These are phyloP conservation scores for Datisca glomerata DNA, from an alignment of 306 rosid genomes.

Conservation along the genomic window DNA sequence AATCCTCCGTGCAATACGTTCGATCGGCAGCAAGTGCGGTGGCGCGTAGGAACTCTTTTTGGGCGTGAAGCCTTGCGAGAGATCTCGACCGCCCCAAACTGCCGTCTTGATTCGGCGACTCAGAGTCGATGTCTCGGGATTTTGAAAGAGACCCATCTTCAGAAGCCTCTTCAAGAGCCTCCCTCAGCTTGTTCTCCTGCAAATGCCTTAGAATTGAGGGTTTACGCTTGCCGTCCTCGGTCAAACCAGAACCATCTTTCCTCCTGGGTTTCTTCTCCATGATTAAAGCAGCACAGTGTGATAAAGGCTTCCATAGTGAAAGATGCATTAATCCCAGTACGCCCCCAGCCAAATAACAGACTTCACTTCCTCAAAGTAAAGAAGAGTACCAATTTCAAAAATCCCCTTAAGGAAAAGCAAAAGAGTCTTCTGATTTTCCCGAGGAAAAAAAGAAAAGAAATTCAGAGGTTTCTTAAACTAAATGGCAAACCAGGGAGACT, in stretches of 20 bases:
- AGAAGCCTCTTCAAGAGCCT: slow-evolving; percentile 96
- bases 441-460: slow-evolving; percentile 7
- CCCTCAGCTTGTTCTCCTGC: slow-evolving; percentile 86
- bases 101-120: slow-evolving; percentile 51
- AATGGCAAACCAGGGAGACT: slow-evolving; percentile 11
- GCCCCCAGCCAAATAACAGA: neutral
- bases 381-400: slow-evolving; percentile 12
- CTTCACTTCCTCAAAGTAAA: neutral
- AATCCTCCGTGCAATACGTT: slow-evolving; percentile 45
- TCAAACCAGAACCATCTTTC: slow-evolving; percentile 33
- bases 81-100: slow-evolving; percentile 78
- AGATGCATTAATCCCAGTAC: slow-evolving; percentile 58
- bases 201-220: slow-evolving; percentile 66
- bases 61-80: slow-evolving; percentile 82
- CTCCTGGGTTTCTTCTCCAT: slow-evolving; percentile 79
- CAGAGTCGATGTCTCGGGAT: slow-evolving; percentile 71
- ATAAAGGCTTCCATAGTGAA: slow-evolving; percentile 93
- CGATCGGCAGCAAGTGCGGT: slow-evolving; percentile 84
- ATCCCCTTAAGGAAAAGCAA: slow-evolving; percentile 17
- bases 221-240: slow-evolving; percentile 36
- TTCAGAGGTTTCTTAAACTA: slow-evolving; percentile 18
- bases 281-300: slow-evolving; percentile 84
- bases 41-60: slow-evolving; percentile 81
- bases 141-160: slow-evolving; percentile 78
- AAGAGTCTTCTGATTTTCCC: slow-evolving; percentile 10